Percentiles rank a stretch among this genome's conserved stretches.
Conservation (phyloP, 306 rosid genomes). For the Vicia villosa region DNA sequence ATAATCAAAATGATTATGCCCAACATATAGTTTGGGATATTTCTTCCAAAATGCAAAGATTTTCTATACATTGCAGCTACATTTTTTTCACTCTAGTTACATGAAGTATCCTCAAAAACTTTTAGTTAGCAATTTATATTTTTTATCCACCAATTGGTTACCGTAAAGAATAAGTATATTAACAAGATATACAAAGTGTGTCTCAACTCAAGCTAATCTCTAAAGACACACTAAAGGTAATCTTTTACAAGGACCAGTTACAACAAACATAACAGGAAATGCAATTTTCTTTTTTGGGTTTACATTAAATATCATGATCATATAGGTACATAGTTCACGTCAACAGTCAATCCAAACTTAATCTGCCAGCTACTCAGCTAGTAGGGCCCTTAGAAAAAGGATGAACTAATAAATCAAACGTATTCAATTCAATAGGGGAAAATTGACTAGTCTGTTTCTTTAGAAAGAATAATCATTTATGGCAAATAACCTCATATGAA, state of each 20-base stretch:
- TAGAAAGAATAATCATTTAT: conserved; percentile 31
- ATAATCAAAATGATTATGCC: conserved; percentile 14
- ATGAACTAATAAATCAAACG: conserved; percentile 25
- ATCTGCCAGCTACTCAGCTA: conserved; percentile 21
- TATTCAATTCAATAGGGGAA: conserved; percentile 18
- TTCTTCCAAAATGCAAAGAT: conserved; percentile 26
- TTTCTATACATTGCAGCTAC: neutral
- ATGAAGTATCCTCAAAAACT: conserved; percentile 8
- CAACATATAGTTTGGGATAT: neutral
- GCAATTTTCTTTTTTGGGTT: conserved; percentile 13
- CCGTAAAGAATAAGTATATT: neutral
- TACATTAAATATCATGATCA: conserved; percentile 14
- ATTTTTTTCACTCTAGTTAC: conserved; percentile 28
- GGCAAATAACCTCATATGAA: conserved; percentile 76
- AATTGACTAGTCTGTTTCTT: conserved; percentile 18
- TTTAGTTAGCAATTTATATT: neutral
- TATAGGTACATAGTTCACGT: conserved; percentile 14
- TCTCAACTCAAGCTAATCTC: conserved; percentile 7
- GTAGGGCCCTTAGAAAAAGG: conserved; percentile 7
- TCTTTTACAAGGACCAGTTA: neutral
- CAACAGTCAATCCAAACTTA: conserved; percentile 26
- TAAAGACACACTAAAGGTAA: conserved; percentile 11
- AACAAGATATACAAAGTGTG: neutral
- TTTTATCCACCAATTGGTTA: neutral
- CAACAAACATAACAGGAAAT: neutral